Evolutionary conservation across 768 basidiomycete species (phyloP).

Genomic region (Leccinum disarticulatum): DNA sequence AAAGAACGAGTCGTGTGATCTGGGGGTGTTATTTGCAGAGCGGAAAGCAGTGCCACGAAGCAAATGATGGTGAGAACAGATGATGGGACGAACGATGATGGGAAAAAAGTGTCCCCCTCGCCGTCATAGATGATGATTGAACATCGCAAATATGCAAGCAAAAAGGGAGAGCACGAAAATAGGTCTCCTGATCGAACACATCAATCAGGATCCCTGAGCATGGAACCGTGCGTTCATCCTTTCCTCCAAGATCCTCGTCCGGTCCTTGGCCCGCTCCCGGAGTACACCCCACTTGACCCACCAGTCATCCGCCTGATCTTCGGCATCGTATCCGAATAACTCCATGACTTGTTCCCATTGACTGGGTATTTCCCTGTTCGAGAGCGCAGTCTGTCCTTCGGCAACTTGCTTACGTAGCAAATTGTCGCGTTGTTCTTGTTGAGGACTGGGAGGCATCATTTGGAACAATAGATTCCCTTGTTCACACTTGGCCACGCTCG

Average conservation of each 20-base stretch:
- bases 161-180: not conserved
- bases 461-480: conserved; percentile 45
- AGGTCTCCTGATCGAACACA: not conserved
- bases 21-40: not conserved
- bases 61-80: not conserved
- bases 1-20: not conserved
- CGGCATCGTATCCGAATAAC: conserved; percentile 51
- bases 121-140: not conserved
- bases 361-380: conserved; percentile 14
- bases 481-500: conserved; percentile 46
- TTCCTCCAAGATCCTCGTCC: conserved; percentile 19
- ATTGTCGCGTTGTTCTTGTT: conserved; percentile 46
- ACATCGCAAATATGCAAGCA: not conserved
- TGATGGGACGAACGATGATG: not conserved
- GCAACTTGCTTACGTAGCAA: conserved; percentile 39
- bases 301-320: conserved; percentile 62
- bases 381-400: conserved; percentile 47
- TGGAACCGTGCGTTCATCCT: conserved; percentile 12
- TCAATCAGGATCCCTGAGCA: conserved; percentile 1
- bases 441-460: conserved; percentile 42
- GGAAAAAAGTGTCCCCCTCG: not conserved
- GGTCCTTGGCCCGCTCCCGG: conserved; percentile 36
- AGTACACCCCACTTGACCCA: conserved; percentile 59
- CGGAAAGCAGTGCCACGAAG: not conserved
- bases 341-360: conserved; percentile 56